phyloP scores from a whole-genome alignment of 2,329 filamentous ascomycete species.

The Colletotrichum tropicale region DNA sequence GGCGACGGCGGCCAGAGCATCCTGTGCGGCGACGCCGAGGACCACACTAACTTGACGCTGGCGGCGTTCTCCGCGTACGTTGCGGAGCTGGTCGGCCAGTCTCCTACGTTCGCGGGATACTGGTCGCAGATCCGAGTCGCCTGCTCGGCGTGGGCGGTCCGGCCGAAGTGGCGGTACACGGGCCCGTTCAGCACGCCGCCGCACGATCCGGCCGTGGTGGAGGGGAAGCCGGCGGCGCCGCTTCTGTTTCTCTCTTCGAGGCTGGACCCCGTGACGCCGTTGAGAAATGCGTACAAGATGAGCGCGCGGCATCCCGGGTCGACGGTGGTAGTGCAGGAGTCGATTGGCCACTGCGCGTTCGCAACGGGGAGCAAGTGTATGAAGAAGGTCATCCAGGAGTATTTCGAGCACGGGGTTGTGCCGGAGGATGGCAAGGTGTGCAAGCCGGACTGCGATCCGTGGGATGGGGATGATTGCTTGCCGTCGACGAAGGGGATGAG shows the following conservation, averaged over 20 bases:
- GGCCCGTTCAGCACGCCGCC: constrained; percentile 35
- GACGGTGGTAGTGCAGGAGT: constrained; percentile 32
- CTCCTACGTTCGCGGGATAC: constrained; percentile 32
- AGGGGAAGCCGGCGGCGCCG: constrained; percentile 41
- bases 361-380: constrained; percentile 24
- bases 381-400: constrained; percentile 24
- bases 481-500: background rate
- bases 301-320: constrained; percentile 29
- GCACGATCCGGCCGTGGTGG: constrained; percentile 23
- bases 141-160: constrained; percentile 42
- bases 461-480: constrained; percentile 4
- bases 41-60: constrained; percentile 22
- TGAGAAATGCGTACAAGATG: constrained; percentile 37
- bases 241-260: constrained; percentile 47
- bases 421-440: constrained; percentile 27
- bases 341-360: constrained; percentile 29
- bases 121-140: constrained; percentile 41
- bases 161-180: constrained; percentile 44
- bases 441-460: constrained; percentile 23
- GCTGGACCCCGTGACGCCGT: constrained; percentile 51
- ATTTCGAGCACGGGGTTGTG: constrained; percentile 32
- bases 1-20: constrained; percentile 29
- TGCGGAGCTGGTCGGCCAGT: constrained; percentile 26
- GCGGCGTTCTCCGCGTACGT: constrained; percentile 34
- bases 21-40: constrained; percentile 39